Evolutionary conservation across 2,329 filamentous ascomycete genomes (phyloP).

Genomic region (Arthrinium phaeospermum): DNA sequence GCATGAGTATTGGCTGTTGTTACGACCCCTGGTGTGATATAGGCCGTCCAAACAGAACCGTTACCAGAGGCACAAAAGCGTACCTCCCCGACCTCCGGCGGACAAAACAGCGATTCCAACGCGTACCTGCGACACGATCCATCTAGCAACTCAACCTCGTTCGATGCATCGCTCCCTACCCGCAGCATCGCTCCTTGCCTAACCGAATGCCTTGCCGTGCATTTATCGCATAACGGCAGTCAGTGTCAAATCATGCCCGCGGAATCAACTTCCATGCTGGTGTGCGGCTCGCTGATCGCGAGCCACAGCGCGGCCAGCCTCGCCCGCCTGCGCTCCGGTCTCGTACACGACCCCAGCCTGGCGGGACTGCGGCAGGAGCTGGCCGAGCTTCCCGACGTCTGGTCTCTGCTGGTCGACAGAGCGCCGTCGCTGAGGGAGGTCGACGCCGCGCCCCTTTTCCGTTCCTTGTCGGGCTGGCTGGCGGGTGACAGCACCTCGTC

Average conservation of each 20-base stretch:
- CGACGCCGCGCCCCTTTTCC: neutral
- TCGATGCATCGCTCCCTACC: neutral
- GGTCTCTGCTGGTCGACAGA: neutral
- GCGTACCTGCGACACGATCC: neutral
- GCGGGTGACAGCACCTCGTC: neutral
- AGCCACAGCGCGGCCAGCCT: neutral
- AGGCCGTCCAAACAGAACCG: neutral
- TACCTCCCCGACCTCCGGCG: neutral
- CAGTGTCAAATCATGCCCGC: neutral
- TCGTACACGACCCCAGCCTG: slow-evolving; percentile 6
- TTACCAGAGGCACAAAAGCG: neutral
- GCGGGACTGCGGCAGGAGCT: neutral
- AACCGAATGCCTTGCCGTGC: neutral
- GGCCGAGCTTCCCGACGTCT: slow-evolving; percentile 8
- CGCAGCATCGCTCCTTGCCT: neutral
- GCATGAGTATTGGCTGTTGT: neutral
- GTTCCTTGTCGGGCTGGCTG: neutral
- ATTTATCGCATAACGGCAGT: neutral
- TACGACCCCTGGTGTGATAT: neutral
- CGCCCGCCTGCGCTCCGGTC: neutral
- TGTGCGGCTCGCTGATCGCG: slow-evolving; percentile 12
- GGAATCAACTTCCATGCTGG: slow-evolving; percentile 8
- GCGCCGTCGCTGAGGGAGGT: neutral
- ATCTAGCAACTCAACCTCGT: neutral
- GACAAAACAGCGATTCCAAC: neutral